Evolutionary conservation across 257 asterid species (phyloP).

Genomic region (Nicotiana tomentosiformis): DNA sequence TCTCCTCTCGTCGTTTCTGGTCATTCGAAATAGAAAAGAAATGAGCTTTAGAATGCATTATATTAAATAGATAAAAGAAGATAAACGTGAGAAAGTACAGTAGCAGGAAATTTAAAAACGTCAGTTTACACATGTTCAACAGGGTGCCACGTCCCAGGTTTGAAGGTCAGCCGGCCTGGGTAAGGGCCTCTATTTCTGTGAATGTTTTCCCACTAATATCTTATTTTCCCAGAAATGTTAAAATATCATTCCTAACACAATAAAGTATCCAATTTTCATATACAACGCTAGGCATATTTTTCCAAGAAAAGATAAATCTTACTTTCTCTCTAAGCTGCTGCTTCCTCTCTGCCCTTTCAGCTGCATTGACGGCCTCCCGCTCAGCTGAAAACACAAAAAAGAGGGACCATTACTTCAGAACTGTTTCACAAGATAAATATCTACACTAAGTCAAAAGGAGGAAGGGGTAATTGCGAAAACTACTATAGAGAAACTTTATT

Average conservation of each 20-base stretch:
- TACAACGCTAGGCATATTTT: background rate
- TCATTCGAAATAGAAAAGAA: background rate
- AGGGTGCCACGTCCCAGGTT: background rate
- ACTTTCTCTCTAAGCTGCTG: constrained; percentile 83
- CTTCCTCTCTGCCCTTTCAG: constrained; percentile 88
- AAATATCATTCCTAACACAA: background rate
- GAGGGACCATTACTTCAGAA: background rate
- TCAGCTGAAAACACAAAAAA: constrained; percentile 52
- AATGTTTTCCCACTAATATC: background rate
- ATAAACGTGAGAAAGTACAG: background rate
- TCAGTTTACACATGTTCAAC: background rate
- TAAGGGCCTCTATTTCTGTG: background rate
- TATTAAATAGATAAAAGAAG: background rate
- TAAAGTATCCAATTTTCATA: background rate
- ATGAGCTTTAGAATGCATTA: background rate
- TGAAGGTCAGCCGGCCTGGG: background rate
- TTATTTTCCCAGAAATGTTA: background rate
- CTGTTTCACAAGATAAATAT: background rate
- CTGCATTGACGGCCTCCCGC: constrained; percentile 85
- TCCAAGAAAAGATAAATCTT: constrained; percentile 23
- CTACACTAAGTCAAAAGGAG: background rate
- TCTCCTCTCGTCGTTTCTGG: constrained; percentile 85
- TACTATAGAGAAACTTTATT: background rate
- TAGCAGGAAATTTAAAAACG: background rate
- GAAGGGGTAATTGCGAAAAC: background rate